Conservation (phyloP, 2,329 filamentous ascomycete genomes). For the Beauveria sp. region DNA sequence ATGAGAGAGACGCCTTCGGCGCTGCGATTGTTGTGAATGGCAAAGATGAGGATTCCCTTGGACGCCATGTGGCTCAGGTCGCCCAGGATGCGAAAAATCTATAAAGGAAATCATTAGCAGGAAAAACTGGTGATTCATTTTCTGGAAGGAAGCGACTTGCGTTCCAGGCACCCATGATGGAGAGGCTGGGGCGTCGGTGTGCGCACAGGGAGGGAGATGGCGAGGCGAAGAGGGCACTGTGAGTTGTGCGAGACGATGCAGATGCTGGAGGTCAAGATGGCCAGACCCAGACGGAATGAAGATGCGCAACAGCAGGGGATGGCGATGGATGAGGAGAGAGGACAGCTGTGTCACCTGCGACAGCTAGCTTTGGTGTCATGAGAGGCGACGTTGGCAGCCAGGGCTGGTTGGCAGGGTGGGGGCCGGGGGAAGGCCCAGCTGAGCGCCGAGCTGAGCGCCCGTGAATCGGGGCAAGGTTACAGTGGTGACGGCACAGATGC, state of each 20-base stretch:
- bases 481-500: constrained; percentile 1
- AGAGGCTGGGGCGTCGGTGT: constrained; percentile 3
- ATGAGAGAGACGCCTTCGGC: constrained; percentile 90
- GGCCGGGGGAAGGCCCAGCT: neutral
- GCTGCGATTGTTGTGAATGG: constrained; percentile 81
- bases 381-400: constrained; percentile 5
- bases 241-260: neutral
- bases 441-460: neutral
- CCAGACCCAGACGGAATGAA: neutral
- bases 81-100: constrained; percentile 68
- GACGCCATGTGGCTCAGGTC: constrained; percentile 80
- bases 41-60: constrained; percentile 84
- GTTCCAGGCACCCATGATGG: constrained; percentile 34
- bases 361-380: neutral
- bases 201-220: neutral
- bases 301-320: neutral
- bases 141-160: constrained; percentile 20
- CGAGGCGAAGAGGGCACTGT: constrained; percentile 1
- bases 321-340: neutral
- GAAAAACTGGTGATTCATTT: neutral
- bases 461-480: too few species aligned
- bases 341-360: constrained; percentile 1
- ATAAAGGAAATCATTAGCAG: neutral
- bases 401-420: constrained; percentile 1
- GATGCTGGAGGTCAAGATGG: neutral